Conservation (phyloP, 495 filamentous ascomycete genomes). For the Penicillium salamii region DNA sequence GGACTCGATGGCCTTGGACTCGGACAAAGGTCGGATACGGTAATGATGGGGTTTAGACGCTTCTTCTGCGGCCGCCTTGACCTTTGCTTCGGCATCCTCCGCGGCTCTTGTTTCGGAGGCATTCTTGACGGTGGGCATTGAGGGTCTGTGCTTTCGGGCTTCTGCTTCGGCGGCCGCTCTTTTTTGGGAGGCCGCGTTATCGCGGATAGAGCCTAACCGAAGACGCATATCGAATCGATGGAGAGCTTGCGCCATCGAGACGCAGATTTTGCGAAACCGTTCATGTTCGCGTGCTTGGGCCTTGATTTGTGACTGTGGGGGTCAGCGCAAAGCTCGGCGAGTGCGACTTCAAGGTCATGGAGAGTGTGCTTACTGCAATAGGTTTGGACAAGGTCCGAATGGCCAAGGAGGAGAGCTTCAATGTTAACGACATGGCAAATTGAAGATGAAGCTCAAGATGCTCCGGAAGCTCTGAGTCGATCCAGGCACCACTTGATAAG, state of each 20-base stretch:
- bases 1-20: conserved; percentile 90
- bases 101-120: conserved; percentile 67
- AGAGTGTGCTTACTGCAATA: conserved; percentile 55
- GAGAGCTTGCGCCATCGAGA: conserved; percentile 77
- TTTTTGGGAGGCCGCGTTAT: conserved; percentile 59
- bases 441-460: neutral
- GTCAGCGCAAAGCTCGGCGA: too few relatives aligned
- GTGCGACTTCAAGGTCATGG: conserved; percentile 36
- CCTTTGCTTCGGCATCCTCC: conserved; percentile 48
- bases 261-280: conserved; percentile 71
- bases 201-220: conserved; percentile 78
- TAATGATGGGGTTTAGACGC: conserved; percentile 44
- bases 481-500: too few relatives aligned
- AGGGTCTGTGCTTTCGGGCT: conserved; percentile 58
- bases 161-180: conserved; percentile 50
- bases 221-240: conserved; percentile 94
- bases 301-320: conserved; percentile 82
- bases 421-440: conserved; percentile 54
- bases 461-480: conserved; percentile 2
- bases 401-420: conserved; percentile 66
- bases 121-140: conserved; percentile 76
- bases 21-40: conserved; percentile 74
- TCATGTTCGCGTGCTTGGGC: conserved; percentile 92
- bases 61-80: conserved; percentile 49
- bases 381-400: conserved; percentile 72